A percentile compares a stretch with the other conserved stretches of the same genome.
Evolutionary conservation across 108 stramenopile genomes (phyloP).

Genomic region (Mediolabrus comicus): DNA sequence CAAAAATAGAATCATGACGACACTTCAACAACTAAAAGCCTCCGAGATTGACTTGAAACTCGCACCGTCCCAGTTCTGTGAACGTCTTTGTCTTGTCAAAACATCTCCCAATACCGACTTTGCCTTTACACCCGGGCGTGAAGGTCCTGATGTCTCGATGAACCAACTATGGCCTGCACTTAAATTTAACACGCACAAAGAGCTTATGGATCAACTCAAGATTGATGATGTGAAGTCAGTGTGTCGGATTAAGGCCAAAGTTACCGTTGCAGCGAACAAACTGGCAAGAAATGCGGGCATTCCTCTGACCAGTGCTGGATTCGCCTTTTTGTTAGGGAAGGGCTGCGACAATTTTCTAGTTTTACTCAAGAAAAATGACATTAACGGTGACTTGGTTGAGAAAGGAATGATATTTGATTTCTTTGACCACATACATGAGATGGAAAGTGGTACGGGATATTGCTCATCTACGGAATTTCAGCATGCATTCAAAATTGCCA

Average conservation of each 20-base stretch:
- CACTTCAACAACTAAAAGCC: background rate
- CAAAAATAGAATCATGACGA: conserved; percentile 21
- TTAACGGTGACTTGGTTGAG: background rate
- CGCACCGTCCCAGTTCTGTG: conserved; percentile 1
- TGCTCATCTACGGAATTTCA: conserved; percentile 17
- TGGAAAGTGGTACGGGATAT: background rate
- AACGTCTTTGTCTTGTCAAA: conserved; percentile 5
- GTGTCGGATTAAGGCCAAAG: background rate
- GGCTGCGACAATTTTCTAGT: background rate
- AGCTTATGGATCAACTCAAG: background rate
- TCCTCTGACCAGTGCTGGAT: background rate
- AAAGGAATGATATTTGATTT: conserved; percentile 7
- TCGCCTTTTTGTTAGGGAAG: background rate
- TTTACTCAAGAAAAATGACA: background rate
- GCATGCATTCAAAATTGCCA: conserved; percentile 2
- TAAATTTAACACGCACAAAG: background rate
- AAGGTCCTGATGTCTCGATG: background rate
- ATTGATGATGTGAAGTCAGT: background rate
- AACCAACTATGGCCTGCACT: conserved; percentile 12
- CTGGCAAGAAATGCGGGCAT: background rate
- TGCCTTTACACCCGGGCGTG: conserved; percentile 1
- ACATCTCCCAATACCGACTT: background rate
- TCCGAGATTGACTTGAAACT: background rate
- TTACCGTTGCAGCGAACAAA: background rate
- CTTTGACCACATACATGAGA: background rate